A percentile compares a stretch with the other conserved stretches of the same genome.
These are phyloP conservation scores for Beauveria scarabaeidicola DNA, from an alignment of 2,329 filamentous ascomycete genomes.

Conservation along the genomic window DNA sequence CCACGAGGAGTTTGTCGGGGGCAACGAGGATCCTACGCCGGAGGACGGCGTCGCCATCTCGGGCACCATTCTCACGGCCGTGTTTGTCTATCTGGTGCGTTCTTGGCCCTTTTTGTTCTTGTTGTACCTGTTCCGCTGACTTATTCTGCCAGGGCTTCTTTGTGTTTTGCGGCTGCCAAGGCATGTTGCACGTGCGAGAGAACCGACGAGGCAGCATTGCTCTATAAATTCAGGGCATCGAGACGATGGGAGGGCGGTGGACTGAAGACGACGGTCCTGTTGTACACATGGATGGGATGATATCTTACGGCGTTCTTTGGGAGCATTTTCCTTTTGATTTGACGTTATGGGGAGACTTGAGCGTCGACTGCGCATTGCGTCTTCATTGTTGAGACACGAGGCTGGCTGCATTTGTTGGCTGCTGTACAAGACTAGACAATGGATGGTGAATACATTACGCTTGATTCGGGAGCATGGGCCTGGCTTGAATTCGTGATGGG, in stretches of 20 bases:
- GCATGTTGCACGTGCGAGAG: constrained; percentile 74
- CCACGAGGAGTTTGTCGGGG: constrained; percentile 78
- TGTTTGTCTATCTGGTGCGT: constrained; percentile 81
- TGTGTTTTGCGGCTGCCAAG: constrained; percentile 85
- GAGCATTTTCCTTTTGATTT: constrained; percentile 2
- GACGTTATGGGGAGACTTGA: background rate
- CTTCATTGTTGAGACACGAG: background rate
- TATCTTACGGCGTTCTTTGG: constrained; percentile 3
- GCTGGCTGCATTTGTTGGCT: background rate
- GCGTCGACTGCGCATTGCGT: background rate
- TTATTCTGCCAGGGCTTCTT: constrained; percentile 61
- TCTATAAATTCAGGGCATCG: constrained; percentile 40
- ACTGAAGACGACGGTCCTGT: background rate
- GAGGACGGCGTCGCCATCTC: constrained; percentile 71
- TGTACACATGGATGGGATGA: background rate
- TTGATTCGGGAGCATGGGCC: background rate
- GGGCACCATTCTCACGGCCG: constrained; percentile 76
- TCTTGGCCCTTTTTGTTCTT: background rate
- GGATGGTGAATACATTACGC: background rate
- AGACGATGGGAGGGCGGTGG: background rate
- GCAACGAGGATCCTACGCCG: constrained; percentile 58
- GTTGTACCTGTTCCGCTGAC: background rate
- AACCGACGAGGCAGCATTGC: constrained; percentile 78
- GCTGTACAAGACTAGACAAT: constrained; percentile 2
- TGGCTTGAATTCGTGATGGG: background rate